A percentile compares a stretch with the other conserved stretches of the same genome.
Conservation (phyloP, 1,284 basidiomycete species). For the Neolentinus lepideus region DNA sequence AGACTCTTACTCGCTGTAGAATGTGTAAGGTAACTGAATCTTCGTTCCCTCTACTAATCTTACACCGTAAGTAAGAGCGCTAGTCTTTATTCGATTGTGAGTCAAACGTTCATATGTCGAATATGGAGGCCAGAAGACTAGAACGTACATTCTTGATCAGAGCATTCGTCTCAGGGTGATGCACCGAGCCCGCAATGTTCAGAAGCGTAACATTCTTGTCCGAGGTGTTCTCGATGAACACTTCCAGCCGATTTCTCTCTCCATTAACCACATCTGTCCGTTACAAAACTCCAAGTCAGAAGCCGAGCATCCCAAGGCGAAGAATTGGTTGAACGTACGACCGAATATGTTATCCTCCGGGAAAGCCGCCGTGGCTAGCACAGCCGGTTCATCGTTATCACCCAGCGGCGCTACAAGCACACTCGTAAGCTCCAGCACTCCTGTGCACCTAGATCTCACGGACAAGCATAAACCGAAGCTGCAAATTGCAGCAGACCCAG, state of each 20-base stretch:
- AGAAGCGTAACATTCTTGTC: constrained; percentile 71
- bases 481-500: constrained; percentile 19
- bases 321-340: constrained; percentile 45
- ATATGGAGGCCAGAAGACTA: background rate
- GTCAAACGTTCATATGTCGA: constrained; percentile 1
- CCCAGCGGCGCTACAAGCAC: constrained; percentile 1
- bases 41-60: constrained; percentile 58
- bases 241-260: constrained; percentile 65
- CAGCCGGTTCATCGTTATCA: constrained; percentile 32
- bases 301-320: constrained; percentile 1
- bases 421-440: background rate
- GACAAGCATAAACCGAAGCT: constrained; percentile 4
- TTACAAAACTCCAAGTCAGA: background rate
- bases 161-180: constrained; percentile 57
- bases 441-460: background rate
- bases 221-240: constrained; percentile 73
- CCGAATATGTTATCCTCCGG: constrained; percentile 76
- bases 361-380: constrained; percentile 62
- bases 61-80: constrained; percentile 53
- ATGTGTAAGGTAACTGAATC: constrained; percentile 66
- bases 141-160: constrained; percentile 69
- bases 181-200: constrained; percentile 65
- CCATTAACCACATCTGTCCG: constrained; percentile 77
- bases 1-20: constrained; percentile 76
- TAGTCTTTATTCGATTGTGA: constrained; percentile 35